Evolutionary conservation across 2,329 filamentous ascomycete species (phyloP).

Genomic region (Leptodontidium sp.): DNA sequence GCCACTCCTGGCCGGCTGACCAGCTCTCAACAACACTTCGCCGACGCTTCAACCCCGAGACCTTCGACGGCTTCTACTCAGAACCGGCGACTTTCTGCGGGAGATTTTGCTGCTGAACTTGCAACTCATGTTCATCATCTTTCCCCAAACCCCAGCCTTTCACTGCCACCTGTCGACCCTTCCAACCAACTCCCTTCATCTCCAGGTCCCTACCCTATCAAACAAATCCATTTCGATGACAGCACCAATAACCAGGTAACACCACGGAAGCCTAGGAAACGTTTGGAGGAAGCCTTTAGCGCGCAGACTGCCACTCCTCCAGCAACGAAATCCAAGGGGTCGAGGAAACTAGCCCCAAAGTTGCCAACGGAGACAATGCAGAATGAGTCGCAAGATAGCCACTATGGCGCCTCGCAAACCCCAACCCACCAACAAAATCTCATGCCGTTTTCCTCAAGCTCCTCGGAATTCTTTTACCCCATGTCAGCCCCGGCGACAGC

Average conservation of each 20-base stretch:
- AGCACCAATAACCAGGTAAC: conserved; percentile 47
- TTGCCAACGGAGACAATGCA: conserved; percentile 43
- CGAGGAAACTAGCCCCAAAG: conserved; percentile 60
- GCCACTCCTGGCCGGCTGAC: conserved; percentile 66
- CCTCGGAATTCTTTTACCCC: conserved; percentile 67
- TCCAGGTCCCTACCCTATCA: conserved; percentile 51
- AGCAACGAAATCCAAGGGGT: conserved; percentile 62
- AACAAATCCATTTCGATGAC: conserved; percentile 42
- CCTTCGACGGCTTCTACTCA: conserved; percentile 41
- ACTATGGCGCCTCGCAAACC: conserved; percentile 41
- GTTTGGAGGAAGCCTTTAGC: conserved; percentile 44
- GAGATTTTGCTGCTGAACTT: conserved; percentile 58
- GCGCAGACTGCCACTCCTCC: conserved; percentile 67
- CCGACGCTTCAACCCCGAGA: conserved; percentile 40
- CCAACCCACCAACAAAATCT: conserved; percentile 56
- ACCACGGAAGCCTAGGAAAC: conserved; percentile 50
- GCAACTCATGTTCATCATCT: conserved; percentile 70
- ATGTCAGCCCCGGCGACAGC: conserved; percentile 64
- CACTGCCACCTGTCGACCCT: conserved; percentile 67
- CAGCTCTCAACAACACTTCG: conserved; percentile 42
- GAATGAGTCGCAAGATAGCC: conserved; percentile 41
- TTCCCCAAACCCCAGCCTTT: conserved; percentile 59
- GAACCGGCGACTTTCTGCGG: conserved; percentile 57
- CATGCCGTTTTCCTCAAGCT: conserved; percentile 56
- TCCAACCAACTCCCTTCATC: conserved; percentile 66